These are phyloP conservation scores for Starmerella gropengiesseri DNA, from an alignment of 805 yeast species.

Conservation along the genomic window DNA sequence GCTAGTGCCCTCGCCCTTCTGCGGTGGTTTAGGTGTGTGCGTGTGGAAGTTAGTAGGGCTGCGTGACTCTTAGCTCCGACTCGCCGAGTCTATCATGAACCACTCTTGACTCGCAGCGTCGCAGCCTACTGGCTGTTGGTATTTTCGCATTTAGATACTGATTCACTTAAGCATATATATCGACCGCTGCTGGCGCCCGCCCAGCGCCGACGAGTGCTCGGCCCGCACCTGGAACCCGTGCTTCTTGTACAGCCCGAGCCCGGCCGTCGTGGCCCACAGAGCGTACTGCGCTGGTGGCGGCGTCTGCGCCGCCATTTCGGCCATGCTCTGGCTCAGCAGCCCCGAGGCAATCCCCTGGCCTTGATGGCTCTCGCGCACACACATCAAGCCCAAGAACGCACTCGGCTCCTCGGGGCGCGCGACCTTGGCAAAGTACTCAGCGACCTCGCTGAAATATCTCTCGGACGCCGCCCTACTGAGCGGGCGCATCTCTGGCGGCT, in stretches of 20 bases:
- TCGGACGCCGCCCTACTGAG: no score
- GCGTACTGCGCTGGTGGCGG: background rate
- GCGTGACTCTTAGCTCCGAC: no score
- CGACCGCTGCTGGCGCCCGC: background rate
- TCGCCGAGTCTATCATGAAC: no score
- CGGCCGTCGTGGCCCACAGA: slow-evolving; percentile 4
- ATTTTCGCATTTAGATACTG: background rate
- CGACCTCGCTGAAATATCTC: no score
- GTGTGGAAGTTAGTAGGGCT: no score
- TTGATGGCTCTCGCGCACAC: background rate
- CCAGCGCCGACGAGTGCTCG: background rate
- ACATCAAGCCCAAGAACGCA: background rate
- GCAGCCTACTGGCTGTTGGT: no score
- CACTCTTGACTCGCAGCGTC: no score
- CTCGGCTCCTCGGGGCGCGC: background rate
- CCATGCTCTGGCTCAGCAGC: background rate
- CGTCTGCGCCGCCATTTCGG: background rate
- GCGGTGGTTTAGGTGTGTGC: no score
- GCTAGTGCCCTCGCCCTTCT: no score
- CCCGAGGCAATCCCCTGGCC: background rate
- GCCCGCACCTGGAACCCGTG: slow-evolving; percentile 5
- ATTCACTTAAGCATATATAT: background rate
- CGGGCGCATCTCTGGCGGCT: slow-evolving; percentile 1
- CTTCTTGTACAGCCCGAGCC: slow-evolving; percentile 5
- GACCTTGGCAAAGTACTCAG: background rate